Conservation (phyloP, 1,284 basidiomycete species). For the Sanghuangporus weigelae region DNA sequence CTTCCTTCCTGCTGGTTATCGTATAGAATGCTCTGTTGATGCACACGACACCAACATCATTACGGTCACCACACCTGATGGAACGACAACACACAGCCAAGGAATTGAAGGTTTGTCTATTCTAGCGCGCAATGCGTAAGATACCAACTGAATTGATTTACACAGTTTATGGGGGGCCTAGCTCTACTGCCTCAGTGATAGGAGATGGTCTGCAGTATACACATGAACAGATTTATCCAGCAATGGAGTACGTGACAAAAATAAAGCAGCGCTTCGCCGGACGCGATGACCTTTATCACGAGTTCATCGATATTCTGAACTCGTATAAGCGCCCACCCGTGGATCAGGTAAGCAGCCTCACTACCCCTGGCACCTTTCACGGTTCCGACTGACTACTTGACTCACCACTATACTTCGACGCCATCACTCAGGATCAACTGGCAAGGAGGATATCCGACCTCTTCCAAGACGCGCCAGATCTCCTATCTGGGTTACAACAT, state of each 20-base stretch:
- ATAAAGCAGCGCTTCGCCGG: conserved; percentile 88
- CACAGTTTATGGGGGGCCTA: not conserved
- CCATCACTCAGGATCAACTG: conserved; percentile 55
- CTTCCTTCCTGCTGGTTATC: conserved; percentile 91
- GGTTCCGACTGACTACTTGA: conserved; percentile 31
- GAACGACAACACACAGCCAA: conserved; percentile 51
- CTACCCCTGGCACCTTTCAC: conserved; percentile 35
- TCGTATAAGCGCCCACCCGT: conserved; percentile 47
- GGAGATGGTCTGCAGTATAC: conserved; percentile 4
- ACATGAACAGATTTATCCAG: conserved; percentile 11
- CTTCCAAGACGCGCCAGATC: conserved; percentile 85
- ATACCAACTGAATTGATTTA: not conserved
- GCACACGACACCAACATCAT: conserved; percentile 57
- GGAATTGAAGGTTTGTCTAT: conserved; percentile 29
- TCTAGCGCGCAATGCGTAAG: not conserved
- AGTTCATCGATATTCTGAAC: conserved; percentile 90
- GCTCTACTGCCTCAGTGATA: not conserved
- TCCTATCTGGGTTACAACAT: conserved; percentile 87
- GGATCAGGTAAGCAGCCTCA: conserved; percentile 68
- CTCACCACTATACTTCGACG: conserved; percentile 19
- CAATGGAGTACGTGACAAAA: conserved; percentile 91
- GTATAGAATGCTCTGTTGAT: conserved; percentile 76
- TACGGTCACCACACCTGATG: conserved; percentile 85
- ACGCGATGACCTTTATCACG: conserved; percentile 89
- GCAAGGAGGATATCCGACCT: conserved; percentile 81